Evolutionary conservation across 441 rosid genomes (phyloP).

Genomic region (Jatropha podagrica): DNA sequence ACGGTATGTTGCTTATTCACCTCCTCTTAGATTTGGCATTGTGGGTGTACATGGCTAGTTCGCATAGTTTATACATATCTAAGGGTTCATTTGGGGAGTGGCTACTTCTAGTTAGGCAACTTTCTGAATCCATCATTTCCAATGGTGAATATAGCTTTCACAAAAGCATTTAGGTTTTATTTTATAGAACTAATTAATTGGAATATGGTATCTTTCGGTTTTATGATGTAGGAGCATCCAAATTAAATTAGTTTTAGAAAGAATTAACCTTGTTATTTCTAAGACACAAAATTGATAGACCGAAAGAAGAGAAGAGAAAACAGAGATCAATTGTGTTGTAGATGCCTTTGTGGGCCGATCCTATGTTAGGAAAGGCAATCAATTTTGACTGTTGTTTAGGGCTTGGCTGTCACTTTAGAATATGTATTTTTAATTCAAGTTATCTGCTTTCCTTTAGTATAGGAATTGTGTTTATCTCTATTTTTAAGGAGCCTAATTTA

Average conservation of each 20-base stretch:
- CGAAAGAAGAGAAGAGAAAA: not conserved
- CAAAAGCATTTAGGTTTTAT: not conserved
- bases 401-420: too few relatives aligned
- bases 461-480: too few relatives aligned
- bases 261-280: not conserved
- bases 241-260: not conserved
- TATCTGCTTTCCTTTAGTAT: too few relatives aligned
- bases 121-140: not conserved
- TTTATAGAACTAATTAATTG: not conserved
- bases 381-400: too few relatives aligned
- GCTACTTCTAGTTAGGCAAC: not conserved
- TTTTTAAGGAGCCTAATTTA: too few relatives aligned
- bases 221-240: too few relatives aligned
- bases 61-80: not conserved
- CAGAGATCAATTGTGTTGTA: not conserved
- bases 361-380: too few relatives aligned
- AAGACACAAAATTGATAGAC: not conserved
- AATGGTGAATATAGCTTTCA: not conserved
- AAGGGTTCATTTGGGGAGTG: not conserved
- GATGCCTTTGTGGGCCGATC: too few relatives aligned
- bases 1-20: constrained; percentile 52
- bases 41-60: not conserved
- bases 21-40: not conserved
- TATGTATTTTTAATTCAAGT: too few relatives aligned
- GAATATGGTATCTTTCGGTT: not conserved